phyloP scores from a whole-genome alignment of 306 rosid species.

The Gynostemma pentaphyllum region DNA sequence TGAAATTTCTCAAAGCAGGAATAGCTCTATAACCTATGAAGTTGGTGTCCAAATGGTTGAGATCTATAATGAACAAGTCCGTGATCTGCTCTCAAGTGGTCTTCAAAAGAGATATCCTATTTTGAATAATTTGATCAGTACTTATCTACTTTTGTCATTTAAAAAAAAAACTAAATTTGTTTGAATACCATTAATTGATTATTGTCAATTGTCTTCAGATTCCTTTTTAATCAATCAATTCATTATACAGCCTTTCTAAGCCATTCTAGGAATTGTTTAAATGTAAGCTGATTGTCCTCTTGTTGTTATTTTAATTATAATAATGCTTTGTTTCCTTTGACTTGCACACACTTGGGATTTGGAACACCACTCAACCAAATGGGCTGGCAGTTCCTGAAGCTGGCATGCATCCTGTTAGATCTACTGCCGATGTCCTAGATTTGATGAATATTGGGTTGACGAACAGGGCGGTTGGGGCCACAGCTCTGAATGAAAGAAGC shows the following conservation, averaged over 20 bases:
- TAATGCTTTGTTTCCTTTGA: conserved; percentile 44
- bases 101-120: conserved; percentile 92
- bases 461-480: conserved; percentile 88
- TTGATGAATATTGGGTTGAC: conserved; percentile 62
- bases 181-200: neutral
- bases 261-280: neutral
- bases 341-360: conserved; percentile 99
- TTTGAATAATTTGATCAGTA: neutral
- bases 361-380: conserved; percentile 88
- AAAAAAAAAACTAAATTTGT: too few relatives aligned
- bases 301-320: neutral
- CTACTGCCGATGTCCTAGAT: conserved; percentile 72
- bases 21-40: conserved; percentile 65
- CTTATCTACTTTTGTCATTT: neutral
- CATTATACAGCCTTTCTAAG: neutral
- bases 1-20: conserved; percentile 75
- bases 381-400: conserved; percentile 99
- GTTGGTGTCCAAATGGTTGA: conserved; percentile 98
- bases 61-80: conserved; percentile 96
- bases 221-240: neutral
- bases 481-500: conserved; percentile 92
- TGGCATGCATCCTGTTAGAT: conserved; percentile 77
- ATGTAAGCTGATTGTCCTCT: neutral
- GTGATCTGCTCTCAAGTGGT: conserved; percentile 69
- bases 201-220: neutral